Conservation (phyloP, 495 filamentous ascomycete species). For the Lepidopterella palustris region DNA sequence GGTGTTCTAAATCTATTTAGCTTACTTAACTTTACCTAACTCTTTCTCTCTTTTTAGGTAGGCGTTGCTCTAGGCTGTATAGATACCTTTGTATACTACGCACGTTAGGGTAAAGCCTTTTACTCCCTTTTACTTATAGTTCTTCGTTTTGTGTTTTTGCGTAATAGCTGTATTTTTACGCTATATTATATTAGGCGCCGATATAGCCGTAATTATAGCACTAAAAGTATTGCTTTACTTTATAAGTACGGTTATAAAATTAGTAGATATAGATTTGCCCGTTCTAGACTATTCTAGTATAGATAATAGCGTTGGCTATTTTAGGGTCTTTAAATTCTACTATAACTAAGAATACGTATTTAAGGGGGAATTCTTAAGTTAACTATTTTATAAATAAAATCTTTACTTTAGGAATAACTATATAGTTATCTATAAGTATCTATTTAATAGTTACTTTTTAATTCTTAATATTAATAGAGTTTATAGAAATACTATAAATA, state of each 20-base stretch:
- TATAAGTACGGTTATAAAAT: constrained; percentile 15
- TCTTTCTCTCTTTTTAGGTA: constrained; percentile 21
- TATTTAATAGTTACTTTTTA: constrained; percentile 23
- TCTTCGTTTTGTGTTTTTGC: constrained; percentile 12
- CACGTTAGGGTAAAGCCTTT: constrained; percentile 16
- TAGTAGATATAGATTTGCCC: constrained; percentile 9
- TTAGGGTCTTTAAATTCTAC: constrained; percentile 26
- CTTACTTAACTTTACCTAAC: constrained; percentile 10
- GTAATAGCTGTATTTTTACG: constrained; percentile 25
- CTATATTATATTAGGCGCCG: constrained; percentile 13
- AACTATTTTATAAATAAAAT: constrained; percentile 23
- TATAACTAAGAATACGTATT: constrained; percentile 19
- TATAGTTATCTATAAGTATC: constrained; percentile 25
- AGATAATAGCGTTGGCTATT: constrained; percentile 9
- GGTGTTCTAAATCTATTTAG: constrained; percentile 17
- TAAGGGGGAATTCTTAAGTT: constrained; percentile 11
- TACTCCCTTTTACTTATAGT: constrained; percentile 18
- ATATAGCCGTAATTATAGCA: constrained; percentile 23
- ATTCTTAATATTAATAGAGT: constrained; percentile 26
- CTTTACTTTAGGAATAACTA: constrained; percentile 19
- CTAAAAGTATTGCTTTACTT: constrained; percentile 20
- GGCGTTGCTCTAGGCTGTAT: constrained; percentile 23
- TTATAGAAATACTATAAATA: constrained; percentile 4
- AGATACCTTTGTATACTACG: constrained; percentile 21
- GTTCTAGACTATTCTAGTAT: constrained; percentile 5